Percentiles rank a stretch among this genome's conserved stretches.
Conservation (phyloP, 1,284 basidiomycete genomes). For the Serendipita sp. region DNA sequence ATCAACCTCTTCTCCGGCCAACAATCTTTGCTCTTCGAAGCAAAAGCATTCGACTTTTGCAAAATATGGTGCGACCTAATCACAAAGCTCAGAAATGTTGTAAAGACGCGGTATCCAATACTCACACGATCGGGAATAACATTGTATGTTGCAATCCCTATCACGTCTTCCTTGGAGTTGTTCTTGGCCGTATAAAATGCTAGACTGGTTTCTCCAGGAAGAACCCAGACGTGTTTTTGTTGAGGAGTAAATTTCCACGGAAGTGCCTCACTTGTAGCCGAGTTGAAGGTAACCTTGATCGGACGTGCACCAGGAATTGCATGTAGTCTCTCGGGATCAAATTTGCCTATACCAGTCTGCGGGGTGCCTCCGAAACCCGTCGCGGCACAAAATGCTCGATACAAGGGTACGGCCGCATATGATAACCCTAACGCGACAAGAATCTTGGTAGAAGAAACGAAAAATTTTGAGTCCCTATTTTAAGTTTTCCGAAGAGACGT, state of each 20-base stretch:
- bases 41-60: constrained; percentile 99
- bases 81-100: background rate
- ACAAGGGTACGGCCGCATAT: constrained; percentile 94
- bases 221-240: constrained; percentile 78
- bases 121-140: constrained; percentile 81
- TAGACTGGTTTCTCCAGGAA: constrained; percentile 91
- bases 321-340: constrained; percentile 69
- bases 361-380: constrained; percentile 96
- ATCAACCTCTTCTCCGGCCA: constrained; percentile 94
- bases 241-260: constrained; percentile 91
- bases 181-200: constrained; percentile 97
- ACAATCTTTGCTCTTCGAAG: constrained; percentile 93
- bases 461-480: background rate
- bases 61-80: constrained; percentile 91
- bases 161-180: constrained; percentile 70
- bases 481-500: constrained; percentile 20
- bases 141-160: constrained; percentile 98
- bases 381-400: constrained; percentile 93
- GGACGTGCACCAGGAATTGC: constrained; percentile 54
- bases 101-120: constrained; percentile 10
- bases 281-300: constrained; percentile 93
- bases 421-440: constrained; percentile 70
- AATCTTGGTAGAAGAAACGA: constrained; percentile 34
- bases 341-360: constrained; percentile 69
- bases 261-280: constrained; percentile 75